Percentiles rank a stretch among this genome's conserved stretches.
Conservation (phyloP, 2,329 filamentous ascomycete species). For the Neonectria neomacrospora region DNA sequence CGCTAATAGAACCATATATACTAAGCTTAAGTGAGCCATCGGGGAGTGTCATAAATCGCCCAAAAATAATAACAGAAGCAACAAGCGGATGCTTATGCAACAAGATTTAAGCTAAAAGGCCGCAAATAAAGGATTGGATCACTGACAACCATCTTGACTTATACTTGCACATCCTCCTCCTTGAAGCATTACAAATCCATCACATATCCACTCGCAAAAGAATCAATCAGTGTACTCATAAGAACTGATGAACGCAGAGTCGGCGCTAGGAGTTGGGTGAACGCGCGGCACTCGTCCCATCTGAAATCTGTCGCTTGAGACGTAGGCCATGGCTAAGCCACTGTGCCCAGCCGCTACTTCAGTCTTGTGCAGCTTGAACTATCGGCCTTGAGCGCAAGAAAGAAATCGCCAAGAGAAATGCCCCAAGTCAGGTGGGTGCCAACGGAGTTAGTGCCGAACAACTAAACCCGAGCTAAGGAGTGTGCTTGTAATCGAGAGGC, state of each 20-base stretch:
- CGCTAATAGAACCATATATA: constrained; percentile 6
- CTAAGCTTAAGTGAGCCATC: constrained; percentile 11
- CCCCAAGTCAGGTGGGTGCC: not conserved
- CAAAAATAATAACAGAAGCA: not conserved
- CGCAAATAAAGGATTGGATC: not conserved
- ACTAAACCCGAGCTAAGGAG: too few relatives aligned
- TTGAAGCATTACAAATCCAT: constrained; percentile 11
- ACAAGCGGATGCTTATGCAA: not conserved
- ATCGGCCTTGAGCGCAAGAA: not conserved
- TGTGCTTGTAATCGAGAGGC: too few relatives aligned
- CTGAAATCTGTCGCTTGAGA: constrained; percentile 1
- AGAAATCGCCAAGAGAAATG: constrained; percentile 15
- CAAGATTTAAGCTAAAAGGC: too few relatives aligned
- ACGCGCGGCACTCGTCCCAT: constrained; percentile 14
- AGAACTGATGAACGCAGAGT: not conserved
- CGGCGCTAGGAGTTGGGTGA: not conserved
- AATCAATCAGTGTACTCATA: not conserved
- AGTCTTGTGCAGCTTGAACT: constrained; percentile 16
- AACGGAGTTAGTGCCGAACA: not conserved
- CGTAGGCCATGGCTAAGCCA: constrained; percentile 24
- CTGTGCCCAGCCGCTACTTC: constrained; percentile 17
- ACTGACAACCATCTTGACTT: not conserved
- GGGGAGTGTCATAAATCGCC: not conserved
- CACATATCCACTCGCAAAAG: not conserved
- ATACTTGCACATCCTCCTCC: not conserved